Percentiles rank a stretch among this genome's conserved stretches.
These are phyloP conservation scores for Schizothecium vesticola DNA, from an alignment of 495 filamentous ascomycete genomes.

Conservation along the genomic window DNA sequence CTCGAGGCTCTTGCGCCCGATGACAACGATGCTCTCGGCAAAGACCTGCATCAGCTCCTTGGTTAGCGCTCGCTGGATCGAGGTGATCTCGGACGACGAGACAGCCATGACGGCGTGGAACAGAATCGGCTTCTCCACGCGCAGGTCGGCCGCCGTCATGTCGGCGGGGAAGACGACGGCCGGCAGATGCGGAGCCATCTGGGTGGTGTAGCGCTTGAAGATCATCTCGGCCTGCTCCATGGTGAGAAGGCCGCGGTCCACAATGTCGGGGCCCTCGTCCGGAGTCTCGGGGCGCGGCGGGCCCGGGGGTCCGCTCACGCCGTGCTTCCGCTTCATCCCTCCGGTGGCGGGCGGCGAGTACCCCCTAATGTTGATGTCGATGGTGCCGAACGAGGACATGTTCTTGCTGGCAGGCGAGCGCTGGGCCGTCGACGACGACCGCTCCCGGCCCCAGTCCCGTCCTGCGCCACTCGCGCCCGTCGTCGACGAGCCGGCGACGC, in stretches of 20 bases:
- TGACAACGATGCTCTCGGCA: constrained; percentile 67
- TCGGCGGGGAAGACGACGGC: constrained; percentile 67
- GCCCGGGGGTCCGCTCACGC: constrained; percentile 13
- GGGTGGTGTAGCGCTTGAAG: constrained; percentile 62
- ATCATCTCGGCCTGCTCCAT: constrained; percentile 56
- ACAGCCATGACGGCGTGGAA: constrained; percentile 77
- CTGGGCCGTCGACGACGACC: constrained; percentile 1
- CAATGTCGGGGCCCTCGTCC: constrained; percentile 53
- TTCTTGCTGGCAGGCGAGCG: neutral
- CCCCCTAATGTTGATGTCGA: constrained; percentile 18
- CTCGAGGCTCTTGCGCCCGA: constrained; percentile 79
- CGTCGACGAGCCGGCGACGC: neutral
- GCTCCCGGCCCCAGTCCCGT: constrained; percentile 10
- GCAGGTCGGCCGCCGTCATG: constrained; percentile 61
- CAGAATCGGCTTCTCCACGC: constrained; percentile 66
- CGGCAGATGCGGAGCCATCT: constrained; percentile 69
- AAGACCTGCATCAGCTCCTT: constrained; percentile 67
- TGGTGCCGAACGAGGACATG: constrained; percentile 8
- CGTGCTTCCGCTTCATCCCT: constrained; percentile 46
- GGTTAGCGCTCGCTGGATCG: constrained; percentile 54
- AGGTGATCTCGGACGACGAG: constrained; percentile 56
- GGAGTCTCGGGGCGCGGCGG: constrained; percentile 7
- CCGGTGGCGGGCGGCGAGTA: constrained; percentile 33
- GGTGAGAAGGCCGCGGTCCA: constrained; percentile 64
- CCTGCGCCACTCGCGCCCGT: neutral